These are phyloP conservation scores for Beauveria australis DNA, from an alignment of 2,329 filamentous ascomycete genomes.

Conservation along the genomic window DNA sequence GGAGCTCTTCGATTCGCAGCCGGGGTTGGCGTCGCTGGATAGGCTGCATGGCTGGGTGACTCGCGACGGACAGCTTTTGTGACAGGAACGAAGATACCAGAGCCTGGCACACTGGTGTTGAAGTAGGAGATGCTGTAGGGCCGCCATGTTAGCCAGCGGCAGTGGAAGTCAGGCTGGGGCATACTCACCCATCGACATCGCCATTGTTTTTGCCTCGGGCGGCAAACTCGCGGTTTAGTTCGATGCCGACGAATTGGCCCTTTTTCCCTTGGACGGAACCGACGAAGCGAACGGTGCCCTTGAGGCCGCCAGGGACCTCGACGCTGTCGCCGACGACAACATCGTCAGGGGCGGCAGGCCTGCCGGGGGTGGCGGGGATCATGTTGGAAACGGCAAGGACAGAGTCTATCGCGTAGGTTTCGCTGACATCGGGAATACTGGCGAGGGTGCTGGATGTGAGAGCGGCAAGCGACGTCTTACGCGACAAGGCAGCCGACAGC, in stretches of 20 bases:
- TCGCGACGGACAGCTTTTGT: slow-evolving; percentile 68
- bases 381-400: slow-evolving; percentile 38
- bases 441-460: slow-evolving; percentile 57
- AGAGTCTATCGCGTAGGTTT: slow-evolving; percentile 53
- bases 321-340: slow-evolving; percentile 74
- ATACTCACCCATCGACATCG: slow-evolving; percentile 79
- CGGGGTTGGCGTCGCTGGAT: slow-evolving; percentile 61
- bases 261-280: slow-evolving; percentile 82
- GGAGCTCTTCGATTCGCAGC: slow-evolving; percentile 44
- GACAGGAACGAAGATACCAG: slow-evolving; percentile 89
- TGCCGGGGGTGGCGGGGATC: slow-evolving; percentile 46
- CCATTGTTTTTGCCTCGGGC: slow-evolving; percentile 87
- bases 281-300: slow-evolving; percentile 81
- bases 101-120: slow-evolving; percentile 63
- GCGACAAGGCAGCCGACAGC: slow-evolving; percentile 42
- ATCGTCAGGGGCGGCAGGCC: slow-evolving; percentile 54
- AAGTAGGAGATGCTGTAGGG: slow-evolving; percentile 64
- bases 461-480: slow-evolving; percentile 64
- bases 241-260: slow-evolving; percentile 85
- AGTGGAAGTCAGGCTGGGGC: slow-evolving; percentile 5
- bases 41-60: slow-evolving; percentile 36
- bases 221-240: slow-evolving; percentile 75
- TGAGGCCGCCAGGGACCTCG: slow-evolving; percentile 89
- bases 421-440: slow-evolving; percentile 57
- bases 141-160: slow-evolving; percentile 10